A percentile compares a stretch with the other conserved stretches of the same genome.
Conservation (phyloP, 805 yeast genomes). For the Barnettozyma wickerhamii region DNA sequence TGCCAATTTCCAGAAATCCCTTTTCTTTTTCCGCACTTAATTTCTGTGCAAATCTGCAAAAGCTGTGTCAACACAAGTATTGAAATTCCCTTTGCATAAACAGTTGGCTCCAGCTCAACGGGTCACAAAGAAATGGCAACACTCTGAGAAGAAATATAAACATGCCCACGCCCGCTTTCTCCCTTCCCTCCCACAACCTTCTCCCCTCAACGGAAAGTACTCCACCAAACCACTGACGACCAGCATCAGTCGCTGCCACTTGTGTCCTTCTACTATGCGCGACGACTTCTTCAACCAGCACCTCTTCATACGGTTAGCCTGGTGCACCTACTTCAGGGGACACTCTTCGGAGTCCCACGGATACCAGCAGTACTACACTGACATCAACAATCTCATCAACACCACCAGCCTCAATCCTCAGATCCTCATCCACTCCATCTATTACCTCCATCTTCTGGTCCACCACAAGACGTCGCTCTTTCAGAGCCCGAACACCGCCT, state of each 20-base stretch:
- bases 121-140: neutral
- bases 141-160: neutral
- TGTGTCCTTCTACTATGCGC: neutral
- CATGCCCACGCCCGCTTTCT: neutral
- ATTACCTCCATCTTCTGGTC: constrained; percentile 15
- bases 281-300: constrained; percentile 3
- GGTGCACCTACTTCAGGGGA: constrained; percentile 12
- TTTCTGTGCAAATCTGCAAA: neutral
- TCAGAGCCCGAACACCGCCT: neutral
- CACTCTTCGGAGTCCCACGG: neutral
- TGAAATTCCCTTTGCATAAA: neutral
- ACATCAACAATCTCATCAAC: constrained; percentile 12
- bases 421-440: constrained; percentile 18
- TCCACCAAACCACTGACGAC: neutral
- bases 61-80: neutral
- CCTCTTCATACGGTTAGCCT: constrained; percentile 15
- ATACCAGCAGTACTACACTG: constrained; percentile 4
- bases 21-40: neutral
- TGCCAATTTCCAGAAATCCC: neutral
- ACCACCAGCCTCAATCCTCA: constrained; percentile 18
- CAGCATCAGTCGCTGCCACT: no score
- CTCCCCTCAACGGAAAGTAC: neutral
- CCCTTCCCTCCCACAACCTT: neutral
- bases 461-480: constrained; percentile 13
- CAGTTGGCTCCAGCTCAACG: neutral